Percentiles rank a stretch among this genome's conserved stretches.
phyloP scores from a whole-genome alignment of 2,329 filamentous ascomycete species.

The Polytolypa hystricis region DNA sequence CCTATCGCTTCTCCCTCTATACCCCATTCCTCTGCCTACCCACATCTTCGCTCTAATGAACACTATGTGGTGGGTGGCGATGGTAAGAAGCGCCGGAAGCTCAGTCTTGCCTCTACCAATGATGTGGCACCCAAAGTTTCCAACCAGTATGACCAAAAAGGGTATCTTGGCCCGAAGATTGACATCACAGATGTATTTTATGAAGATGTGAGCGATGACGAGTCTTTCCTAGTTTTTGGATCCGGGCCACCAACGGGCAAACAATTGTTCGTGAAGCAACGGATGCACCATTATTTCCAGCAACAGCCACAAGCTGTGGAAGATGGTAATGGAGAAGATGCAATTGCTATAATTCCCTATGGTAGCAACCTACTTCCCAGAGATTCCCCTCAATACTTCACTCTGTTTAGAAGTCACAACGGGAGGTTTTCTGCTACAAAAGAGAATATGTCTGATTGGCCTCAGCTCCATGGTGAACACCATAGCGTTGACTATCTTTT shows the following conservation, averaged over 20 bases:
- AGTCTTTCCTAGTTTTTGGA: slow-evolving; percentile 17
- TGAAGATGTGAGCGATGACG: slow-evolving; percentile 20
- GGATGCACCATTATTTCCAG: slow-evolving; percentile 18
- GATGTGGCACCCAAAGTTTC: not conserved
- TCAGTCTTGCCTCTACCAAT: slow-evolving; percentile 13
- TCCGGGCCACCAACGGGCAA: slow-evolving; percentile 17
- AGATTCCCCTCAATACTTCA: slow-evolving; percentile 16
- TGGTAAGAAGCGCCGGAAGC: slow-evolving; percentile 22
- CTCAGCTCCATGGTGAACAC: slow-evolving; percentile 13
- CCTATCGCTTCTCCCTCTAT: not conserved
- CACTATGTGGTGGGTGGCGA: slow-evolving; percentile 15
- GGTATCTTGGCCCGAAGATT: slow-evolving; percentile 12
- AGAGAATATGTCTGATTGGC: slow-evolving; percentile 20
- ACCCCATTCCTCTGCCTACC: not conserved
- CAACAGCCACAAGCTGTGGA: slow-evolving; percentile 17
- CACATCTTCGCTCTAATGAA: slow-evolving; percentile 14
- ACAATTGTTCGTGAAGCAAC: slow-evolving; percentile 22
- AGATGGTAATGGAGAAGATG: slow-evolving; percentile 11
- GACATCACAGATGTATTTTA: slow-evolving; percentile 35
- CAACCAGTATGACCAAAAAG: not conserved
- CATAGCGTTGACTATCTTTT: slow-evolving; percentile 27
- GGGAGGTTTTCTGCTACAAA: slow-evolving; percentile 17
- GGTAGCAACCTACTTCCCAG: slow-evolving; percentile 7
- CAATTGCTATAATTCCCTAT: slow-evolving; percentile 22
- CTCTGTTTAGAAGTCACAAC: slow-evolving; percentile 19